Conservation (phyloP, 2,329 filamentous ascomycete genomes). For the Pyrenochaeta sp. region DNA sequence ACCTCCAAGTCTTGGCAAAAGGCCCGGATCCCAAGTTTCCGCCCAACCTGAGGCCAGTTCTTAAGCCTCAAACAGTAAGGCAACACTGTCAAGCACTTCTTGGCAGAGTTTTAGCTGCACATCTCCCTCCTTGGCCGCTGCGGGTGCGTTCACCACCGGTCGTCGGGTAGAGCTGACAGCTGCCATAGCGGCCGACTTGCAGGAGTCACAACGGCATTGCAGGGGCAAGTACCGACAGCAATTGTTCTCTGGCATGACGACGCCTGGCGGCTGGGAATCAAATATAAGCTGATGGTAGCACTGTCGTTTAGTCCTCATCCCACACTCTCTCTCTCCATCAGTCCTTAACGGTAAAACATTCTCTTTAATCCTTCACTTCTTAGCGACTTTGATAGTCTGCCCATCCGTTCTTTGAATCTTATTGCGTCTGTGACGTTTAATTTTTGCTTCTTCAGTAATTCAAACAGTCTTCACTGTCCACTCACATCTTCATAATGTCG, state of each 20-base stretch:
- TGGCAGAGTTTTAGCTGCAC: conserved; percentile 34
- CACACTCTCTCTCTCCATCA: conserved; percentile 23
- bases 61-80: conserved; percentile 23
- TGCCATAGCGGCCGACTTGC: conserved; percentile 19
- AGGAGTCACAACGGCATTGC: conserved; percentile 15
- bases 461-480: conserved; percentile 27
- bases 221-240: conserved; percentile 21
- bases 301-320: conserved; percentile 22
- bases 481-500: conserved; percentile 33
- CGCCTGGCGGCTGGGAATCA: conserved; percentile 4
- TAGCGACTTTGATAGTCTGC: conserved; percentile 48
- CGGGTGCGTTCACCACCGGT: conserved; percentile 25
- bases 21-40: conserved; percentile 22
- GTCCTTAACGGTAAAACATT: conserved; percentile 17
- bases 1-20: conserved; percentile 20
- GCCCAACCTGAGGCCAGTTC: conserved; percentile 24
- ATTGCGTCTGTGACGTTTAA: conserved; percentile 45
- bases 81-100: conserved; percentile 33
- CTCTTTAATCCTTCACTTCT: conserved; percentile 37
- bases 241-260: conserved; percentile 5
- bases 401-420: conserved; percentile 25
- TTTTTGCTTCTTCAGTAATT: conserved; percentile 32
- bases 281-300: conserved; percentile 39
- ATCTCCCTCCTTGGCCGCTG: conserved; percentile 32
- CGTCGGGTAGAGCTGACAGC: conserved; percentile 13